phyloP scores from a whole-genome alignment of 2,329 filamentous ascomycete species.

The Calonectria pauciramosa region DNA sequence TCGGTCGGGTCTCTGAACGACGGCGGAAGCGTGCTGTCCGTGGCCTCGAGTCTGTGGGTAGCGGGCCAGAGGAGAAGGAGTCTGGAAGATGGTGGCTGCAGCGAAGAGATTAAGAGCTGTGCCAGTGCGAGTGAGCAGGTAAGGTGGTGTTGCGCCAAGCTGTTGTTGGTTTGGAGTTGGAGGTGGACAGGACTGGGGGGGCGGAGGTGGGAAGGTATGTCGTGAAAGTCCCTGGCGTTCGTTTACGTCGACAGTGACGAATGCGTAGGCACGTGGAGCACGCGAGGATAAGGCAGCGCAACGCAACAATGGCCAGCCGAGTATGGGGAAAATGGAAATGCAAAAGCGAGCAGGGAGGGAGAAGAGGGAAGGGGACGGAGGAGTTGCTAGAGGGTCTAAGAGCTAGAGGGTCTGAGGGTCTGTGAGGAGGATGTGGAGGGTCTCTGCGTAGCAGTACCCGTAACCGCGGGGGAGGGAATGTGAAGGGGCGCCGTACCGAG shows the following conservation, averaged over 20 bases:
- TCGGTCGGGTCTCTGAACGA: slow-evolving; percentile 33
- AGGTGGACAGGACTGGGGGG: background rate
- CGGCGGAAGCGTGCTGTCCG: slow-evolving; percentile 20
- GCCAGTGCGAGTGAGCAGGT: background rate
- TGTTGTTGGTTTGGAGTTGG: slow-evolving; percentile 1
- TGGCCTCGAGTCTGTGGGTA: slow-evolving; percentile 2
- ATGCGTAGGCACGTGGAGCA: background rate
- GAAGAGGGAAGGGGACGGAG: slow-evolving; percentile 3
- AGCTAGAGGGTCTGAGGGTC: slow-evolving; percentile 20
- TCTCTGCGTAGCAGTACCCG: slow-evolving; percentile 16
- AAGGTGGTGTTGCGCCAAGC: slow-evolving; percentile 5
- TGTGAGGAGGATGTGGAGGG: slow-evolving; percentile 16
- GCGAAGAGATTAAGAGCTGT: slow-evolving; percentile 5
- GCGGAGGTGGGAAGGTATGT: background rate
- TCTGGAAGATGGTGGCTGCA: slow-evolving; percentile 5
- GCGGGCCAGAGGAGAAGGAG: slow-evolving; percentile 33
- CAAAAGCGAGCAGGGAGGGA: background rate
- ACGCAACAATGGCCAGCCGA: background rate
- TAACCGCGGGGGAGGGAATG: slow-evolving; percentile 1
- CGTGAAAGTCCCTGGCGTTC: background rate
- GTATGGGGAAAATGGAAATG: background rate
- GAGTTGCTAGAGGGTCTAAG: slow-evolving; percentile 6
- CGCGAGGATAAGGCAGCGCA: background rate
- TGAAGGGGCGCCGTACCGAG: background rate
- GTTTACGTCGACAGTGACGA: slow-evolving; percentile 10